A percentile compares a stretch with the other conserved stretches of the same genome.
Conservation (phyloP, 768 basidiomycete genomes). For the Ephemerocybe angulata region DNA sequence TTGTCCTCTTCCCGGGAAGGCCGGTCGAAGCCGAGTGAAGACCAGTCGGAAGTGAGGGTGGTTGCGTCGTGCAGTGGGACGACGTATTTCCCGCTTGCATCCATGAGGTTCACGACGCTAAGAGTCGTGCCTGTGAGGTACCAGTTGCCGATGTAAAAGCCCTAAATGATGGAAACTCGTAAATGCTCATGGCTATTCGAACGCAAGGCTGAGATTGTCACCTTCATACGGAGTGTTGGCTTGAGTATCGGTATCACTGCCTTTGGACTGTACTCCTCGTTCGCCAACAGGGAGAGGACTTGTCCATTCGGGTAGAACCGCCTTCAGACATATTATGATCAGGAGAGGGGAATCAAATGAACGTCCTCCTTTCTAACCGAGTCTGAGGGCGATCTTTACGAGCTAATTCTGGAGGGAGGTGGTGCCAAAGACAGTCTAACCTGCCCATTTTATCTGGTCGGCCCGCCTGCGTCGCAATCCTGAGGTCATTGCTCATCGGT, state of each 20-base stretch:
- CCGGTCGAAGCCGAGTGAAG: neutral
- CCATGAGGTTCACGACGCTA: conserved; percentile 59
- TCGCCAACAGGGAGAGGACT: conserved; percentile 81
- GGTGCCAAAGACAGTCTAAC: too few relatives aligned
- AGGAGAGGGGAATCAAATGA: neutral
- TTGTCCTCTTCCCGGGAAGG: too few relatives aligned
- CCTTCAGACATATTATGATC: conserved; percentile 35
- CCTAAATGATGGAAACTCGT: conserved; percentile 50
- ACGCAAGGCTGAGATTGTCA: too few relatives aligned
- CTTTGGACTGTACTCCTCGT: conserved; percentile 69
- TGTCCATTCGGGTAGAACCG: conserved; percentile 86
- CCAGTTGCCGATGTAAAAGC: conserved; percentile 72
- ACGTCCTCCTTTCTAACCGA: conserved; percentile 46
- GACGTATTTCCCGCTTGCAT: conserved; percentile 43
- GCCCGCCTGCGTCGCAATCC: too few relatives aligned
- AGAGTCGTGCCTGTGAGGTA: conserved; percentile 58
- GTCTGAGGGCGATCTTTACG: too few relatives aligned
- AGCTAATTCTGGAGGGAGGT: too few relatives aligned
- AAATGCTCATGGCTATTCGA: too few relatives aligned
- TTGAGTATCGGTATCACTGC: conserved; percentile 74
- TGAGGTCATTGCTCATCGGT: too few relatives aligned
- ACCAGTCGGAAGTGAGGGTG: conserved; percentile 15
- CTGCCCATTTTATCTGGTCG: too few relatives aligned
- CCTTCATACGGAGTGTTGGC: conserved; percentile 77
- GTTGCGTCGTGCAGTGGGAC: conserved; percentile 3